Conservation (phyloP, 768 basidiomycete genomes). For the Kwoniella dejecticola region DNA sequence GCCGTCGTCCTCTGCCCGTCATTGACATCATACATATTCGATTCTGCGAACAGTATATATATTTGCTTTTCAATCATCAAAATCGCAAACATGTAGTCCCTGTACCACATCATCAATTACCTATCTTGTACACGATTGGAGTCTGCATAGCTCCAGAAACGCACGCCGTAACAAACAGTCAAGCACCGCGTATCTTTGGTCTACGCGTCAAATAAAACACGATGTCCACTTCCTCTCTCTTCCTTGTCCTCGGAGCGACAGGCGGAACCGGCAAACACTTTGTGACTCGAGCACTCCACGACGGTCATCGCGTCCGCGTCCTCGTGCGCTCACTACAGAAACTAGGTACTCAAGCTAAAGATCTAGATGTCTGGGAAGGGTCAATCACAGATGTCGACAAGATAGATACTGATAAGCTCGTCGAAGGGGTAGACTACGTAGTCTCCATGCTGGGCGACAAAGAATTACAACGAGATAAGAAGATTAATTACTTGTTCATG, state of each 20-base stretch:
- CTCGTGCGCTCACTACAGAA: constrained; percentile 30
- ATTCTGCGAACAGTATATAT: no score
- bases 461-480: constrained; percentile 5
- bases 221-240: constrained; percentile 4
- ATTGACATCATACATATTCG: no score
- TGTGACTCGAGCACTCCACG: constrained; percentile 16
- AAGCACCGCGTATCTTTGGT: no score
- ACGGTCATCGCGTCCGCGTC: constrained; percentile 29
- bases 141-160: no score
- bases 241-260: constrained; percentile 33
- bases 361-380: constrained; percentile 20
- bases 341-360: background rate
- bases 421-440: constrained; percentile 24
- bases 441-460: constrained; percentile 29
- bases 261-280: constrained; percentile 36
- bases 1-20: no score
- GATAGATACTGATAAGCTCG: constrained; percentile 25
- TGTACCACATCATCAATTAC: no score
- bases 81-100: no score
- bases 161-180: no score
- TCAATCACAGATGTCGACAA: constrained; percentile 13
- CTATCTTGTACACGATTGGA: no score
- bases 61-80: no score
- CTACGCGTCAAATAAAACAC: background rate
- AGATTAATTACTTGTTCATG: constrained; percentile 21